Percentiles rank a stretch among this genome's conserved stretches.
Conservation (phyloP, 2,329 filamentous ascomycete genomes). For the Aspergillus sergii region DNA sequence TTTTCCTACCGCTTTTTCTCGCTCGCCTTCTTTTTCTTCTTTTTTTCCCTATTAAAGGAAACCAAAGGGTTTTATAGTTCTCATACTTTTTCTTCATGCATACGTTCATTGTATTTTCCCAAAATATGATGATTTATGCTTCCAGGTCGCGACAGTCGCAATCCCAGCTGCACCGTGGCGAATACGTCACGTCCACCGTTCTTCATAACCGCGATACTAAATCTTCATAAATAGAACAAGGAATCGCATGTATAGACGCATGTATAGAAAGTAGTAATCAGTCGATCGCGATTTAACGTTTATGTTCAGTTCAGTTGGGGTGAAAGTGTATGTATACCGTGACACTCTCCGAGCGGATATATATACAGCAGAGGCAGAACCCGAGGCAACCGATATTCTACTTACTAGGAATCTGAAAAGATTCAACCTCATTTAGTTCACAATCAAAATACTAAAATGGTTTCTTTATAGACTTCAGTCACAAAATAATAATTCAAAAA, state of each 20-base stretch:
- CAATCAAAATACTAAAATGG: neutral
- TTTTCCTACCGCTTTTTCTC: neutral
- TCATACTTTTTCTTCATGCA: neutral
- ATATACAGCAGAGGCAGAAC: too few species aligned
- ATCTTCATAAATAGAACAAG: neutral
- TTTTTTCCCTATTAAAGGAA: neutral
- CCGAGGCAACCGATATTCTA: rapidly evolving
- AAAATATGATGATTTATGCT: neutral
- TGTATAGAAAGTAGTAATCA: neutral
- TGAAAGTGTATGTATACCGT: too few species aligned
- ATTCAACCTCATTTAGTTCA: neutral
- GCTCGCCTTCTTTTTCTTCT: neutral
- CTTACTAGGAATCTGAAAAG: too few species aligned
- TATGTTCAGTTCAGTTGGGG: too few species aligned
- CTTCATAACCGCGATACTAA: neutral
- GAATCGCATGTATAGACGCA: neutral
- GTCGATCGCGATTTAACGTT: neutral
- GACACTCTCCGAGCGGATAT: too few species aligned
- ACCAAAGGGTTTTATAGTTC: neutral
- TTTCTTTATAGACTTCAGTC: neutral
- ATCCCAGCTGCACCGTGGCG: too few species aligned
- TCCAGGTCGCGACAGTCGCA: neutral
- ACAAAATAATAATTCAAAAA: neutral
- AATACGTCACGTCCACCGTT: neutral
- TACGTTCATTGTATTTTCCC: neutral